These are phyloP conservation scores for Stromatinia cepivora DNA, from an alignment of 2,329 filamentous ascomycete species.

Conservation along the genomic window DNA sequence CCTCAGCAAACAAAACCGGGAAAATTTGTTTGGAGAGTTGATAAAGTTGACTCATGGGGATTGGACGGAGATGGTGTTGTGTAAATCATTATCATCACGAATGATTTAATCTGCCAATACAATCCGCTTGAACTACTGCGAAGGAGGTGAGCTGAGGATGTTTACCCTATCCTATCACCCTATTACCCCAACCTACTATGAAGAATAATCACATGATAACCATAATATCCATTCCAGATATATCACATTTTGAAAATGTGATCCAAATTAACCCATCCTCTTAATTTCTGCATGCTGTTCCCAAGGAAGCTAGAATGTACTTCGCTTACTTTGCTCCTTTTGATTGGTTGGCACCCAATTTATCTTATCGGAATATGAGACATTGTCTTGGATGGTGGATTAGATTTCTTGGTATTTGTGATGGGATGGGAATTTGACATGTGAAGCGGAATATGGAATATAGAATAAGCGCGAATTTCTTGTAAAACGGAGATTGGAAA, in stretches of 20 bases:
- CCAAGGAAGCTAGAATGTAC: neutral
- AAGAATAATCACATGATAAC: neutral
- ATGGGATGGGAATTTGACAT: neutral
- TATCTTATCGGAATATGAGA: constrained; percentile 2
- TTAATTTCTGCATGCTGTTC: constrained; percentile 5
- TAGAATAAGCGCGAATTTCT: neutral
- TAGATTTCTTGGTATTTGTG: neutral
- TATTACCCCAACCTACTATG: neutral
- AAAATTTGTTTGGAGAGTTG: too few species aligned
- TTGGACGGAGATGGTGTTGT: too few species aligned
- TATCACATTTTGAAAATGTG: neutral
- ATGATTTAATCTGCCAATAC: too few species aligned
- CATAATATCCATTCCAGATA: neutral
- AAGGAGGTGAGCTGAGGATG: neutral
- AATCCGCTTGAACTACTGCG: too few species aligned
- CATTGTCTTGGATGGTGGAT: neutral
- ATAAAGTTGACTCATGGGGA: too few species aligned
- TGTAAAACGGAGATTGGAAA: neutral
- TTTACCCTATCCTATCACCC: neutral
- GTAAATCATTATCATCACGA: too few species aligned
- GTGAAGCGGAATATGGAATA: neutral
- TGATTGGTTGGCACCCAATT: neutral
- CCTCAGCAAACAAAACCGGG: too few species aligned
- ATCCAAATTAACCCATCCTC: neutral
- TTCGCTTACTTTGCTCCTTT: neutral